phyloP scores from a whole-genome alignment of 164 flowering plant species.

The Platanus orientalis region DNA sequence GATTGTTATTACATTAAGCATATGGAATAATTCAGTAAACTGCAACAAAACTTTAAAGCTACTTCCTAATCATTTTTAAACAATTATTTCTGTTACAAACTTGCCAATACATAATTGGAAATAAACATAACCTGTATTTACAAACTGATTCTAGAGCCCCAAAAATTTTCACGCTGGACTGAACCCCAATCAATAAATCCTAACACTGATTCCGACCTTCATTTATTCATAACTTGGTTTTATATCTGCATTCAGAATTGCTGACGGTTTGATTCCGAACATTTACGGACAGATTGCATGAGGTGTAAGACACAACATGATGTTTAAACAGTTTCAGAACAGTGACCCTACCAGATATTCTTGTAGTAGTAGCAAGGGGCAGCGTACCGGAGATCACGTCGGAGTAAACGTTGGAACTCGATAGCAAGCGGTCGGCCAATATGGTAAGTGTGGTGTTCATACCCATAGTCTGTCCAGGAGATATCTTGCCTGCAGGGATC shows the following conservation, averaged over 20 bases:
- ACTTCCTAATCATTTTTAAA: too few species aligned
- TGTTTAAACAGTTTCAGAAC: slow-evolving; percentile 42
- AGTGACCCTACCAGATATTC: slow-evolving; percentile 45
- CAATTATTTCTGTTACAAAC: too few species aligned
- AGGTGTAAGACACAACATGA: slow-evolving; percentile 39
- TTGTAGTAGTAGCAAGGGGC: slow-evolving; percentile 23
- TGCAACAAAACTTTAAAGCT: too few species aligned
- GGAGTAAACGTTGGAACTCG: slow-evolving; percentile 18
- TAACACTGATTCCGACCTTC: too few species aligned
- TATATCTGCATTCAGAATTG: slow-evolving; percentile 34
- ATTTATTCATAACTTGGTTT: slow-evolving; percentile 28
- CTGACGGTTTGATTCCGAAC: slow-evolving; percentile 26
- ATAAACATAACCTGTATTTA: too few species aligned
- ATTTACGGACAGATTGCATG: slow-evolving; percentile 47
- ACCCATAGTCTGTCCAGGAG: slow-evolving; percentile 28
- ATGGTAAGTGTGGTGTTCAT: slow-evolving; percentile 47
- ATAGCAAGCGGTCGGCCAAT: slow-evolving; percentile 54
- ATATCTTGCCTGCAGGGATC: slow-evolving; percentile 50
- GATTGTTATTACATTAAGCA: too few species aligned
- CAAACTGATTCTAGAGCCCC: too few species aligned
- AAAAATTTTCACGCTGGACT: too few species aligned
- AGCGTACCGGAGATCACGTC: slow-evolving; percentile 31
- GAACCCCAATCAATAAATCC: too few species aligned
- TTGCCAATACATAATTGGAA: too few species aligned
- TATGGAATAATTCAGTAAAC: too few species aligned